A percentile compares a stretch with the other conserved stretches of the same genome.
These are phyloP conservation scores for Dimocarpus longan DNA, from an alignment of 345 rosid species.

Conservation along the genomic window DNA sequence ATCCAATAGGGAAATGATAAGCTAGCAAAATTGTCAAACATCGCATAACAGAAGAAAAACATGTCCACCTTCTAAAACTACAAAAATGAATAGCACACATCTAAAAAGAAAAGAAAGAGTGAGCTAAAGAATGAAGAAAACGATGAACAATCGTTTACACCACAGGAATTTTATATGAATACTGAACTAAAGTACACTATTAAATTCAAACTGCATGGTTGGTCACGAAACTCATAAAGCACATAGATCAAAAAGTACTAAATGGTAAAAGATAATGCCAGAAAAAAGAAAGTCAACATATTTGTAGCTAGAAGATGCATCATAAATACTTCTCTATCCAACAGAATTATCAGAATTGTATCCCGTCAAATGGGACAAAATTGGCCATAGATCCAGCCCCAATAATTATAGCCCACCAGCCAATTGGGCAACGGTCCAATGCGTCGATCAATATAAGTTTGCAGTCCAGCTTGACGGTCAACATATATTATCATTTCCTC, in stretches of 20 bases:
- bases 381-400: too few relatives aligned
- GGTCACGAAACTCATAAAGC: slow-evolving; percentile 8
- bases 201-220: neutral
- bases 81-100: neutral
- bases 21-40: neutral
- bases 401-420: too few relatives aligned
- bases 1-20: neutral
- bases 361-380: neutral
- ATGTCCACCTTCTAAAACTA: neutral
- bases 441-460: too few relatives aligned
- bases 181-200: too few relatives aligned
- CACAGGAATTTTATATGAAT: too few relatives aligned
- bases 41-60: neutral
- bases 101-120: too few relatives aligned
- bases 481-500: too few relatives aligned
- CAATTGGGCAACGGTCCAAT: too few relatives aligned
- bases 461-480: too few relatives aligned
- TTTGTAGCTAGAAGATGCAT: neutral
- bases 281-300: too few relatives aligned
- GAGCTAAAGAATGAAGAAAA: neutral
- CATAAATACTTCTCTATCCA: neutral
- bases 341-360: neutral
- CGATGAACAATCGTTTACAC: neutral
- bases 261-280: slow-evolving; percentile 1
- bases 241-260: slow-evolving; percentile 4